Evolutionary conservation across 2,329 filamentous ascomycete genomes (phyloP).

Genomic region (Trichophyton verrucosum): DNA sequence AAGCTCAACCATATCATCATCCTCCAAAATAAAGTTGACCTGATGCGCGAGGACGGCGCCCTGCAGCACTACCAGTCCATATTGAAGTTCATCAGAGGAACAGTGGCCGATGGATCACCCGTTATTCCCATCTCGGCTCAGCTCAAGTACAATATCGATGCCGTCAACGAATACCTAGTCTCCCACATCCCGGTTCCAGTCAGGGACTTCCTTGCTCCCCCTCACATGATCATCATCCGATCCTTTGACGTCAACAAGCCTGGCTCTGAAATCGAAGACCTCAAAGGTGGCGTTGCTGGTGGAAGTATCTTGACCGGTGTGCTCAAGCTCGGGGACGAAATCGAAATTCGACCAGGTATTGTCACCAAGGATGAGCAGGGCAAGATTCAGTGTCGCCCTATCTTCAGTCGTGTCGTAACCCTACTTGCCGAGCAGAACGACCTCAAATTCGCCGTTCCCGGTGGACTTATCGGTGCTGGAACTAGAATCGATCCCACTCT

Average conservation of each 20-base stretch:
- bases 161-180: slow-evolving; percentile 90
- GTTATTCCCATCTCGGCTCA: slow-evolving; percentile 96
- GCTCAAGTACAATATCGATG: slow-evolving; percentile 99
- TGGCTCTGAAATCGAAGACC: slow-evolving; percentile 92
- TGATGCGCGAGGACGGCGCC: slow-evolving; percentile 93
- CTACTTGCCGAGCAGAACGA: slow-evolving; percentile 97
- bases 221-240: slow-evolving; percentile 98
- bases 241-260: slow-evolving; percentile 99
- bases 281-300: slow-evolving; percentile 97
- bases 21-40: slow-evolving; percentile 97
- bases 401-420: slow-evolving; percentile 88
- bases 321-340: slow-evolving; percentile 91
- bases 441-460: slow-evolving; percentile 93
- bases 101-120: slow-evolving; percentile 84
- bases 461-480: slow-evolving; percentile 95
- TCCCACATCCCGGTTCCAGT: slow-evolving; percentile 86
- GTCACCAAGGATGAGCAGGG: slow-evolving; percentile 90
- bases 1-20: slow-evolving; percentile 99
- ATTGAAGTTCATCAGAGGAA: slow-evolving; percentile 95
- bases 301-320: slow-evolving; percentile 94
- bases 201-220: slow-evolving; percentile 80
- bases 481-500: slow-evolving; percentile 95
- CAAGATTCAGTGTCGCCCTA: slow-evolving; percentile 89
- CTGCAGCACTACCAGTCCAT: slow-evolving; percentile 94
- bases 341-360: slow-evolving; percentile 97